Conservation (phyloP, 2,329 filamentous ascomycete species). For the Diaporthe capsici region DNA sequence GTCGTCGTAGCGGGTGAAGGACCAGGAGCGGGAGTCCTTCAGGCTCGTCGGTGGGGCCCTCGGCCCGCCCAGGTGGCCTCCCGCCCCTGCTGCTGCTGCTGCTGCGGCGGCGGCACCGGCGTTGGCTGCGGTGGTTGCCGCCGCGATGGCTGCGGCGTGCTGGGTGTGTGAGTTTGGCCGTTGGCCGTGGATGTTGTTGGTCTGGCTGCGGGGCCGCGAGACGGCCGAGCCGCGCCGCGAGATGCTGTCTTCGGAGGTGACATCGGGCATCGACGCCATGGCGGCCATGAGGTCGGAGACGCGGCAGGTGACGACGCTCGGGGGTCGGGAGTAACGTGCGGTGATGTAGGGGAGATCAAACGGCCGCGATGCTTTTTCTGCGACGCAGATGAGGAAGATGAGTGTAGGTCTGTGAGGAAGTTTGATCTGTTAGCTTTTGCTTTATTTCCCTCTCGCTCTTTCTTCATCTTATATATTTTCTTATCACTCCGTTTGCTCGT, state of each 20-base stretch:
- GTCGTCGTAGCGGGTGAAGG: slow-evolving; percentile 36
- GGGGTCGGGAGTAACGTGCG: slow-evolving; percentile 7
- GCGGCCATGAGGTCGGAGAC: slow-evolving; percentile 35
- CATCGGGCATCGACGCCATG: slow-evolving; percentile 37
- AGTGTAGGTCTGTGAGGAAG: slow-evolving; percentile 37
- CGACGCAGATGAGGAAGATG: slow-evolving; percentile 43
- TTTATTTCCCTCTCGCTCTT: not conserved
- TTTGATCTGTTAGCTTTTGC: not conserved
- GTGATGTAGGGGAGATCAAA: slow-evolving; percentile 46
- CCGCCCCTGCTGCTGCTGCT: not conserved
- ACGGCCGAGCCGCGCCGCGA: slow-evolving; percentile 37
- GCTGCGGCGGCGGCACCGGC: not conserved
- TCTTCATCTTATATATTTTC: not conserved
- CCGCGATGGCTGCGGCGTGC: slow-evolving; percentile 41
- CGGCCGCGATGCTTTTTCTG: slow-evolving; percentile 44
- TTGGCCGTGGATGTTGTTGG: slow-evolving; percentile 10
- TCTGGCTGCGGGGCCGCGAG: slow-evolving; percentile 22
- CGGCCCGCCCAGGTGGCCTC: slow-evolving; percentile 31
- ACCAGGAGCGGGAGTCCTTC: slow-evolving; percentile 31
- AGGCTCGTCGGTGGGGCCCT: slow-evolving; percentile 34
- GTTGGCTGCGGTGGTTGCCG: slow-evolving; percentile 8
- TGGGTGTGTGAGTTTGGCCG: slow-evolving; percentile 39
- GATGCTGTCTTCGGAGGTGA: slow-evolving; percentile 41
- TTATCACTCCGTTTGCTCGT: not conserved
- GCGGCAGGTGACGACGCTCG: slow-evolving; percentile 40